These are phyloP conservation scores for Medicago ruthenica DNA, from an alignment of 306 rosid species.

Conservation along the genomic window DNA sequence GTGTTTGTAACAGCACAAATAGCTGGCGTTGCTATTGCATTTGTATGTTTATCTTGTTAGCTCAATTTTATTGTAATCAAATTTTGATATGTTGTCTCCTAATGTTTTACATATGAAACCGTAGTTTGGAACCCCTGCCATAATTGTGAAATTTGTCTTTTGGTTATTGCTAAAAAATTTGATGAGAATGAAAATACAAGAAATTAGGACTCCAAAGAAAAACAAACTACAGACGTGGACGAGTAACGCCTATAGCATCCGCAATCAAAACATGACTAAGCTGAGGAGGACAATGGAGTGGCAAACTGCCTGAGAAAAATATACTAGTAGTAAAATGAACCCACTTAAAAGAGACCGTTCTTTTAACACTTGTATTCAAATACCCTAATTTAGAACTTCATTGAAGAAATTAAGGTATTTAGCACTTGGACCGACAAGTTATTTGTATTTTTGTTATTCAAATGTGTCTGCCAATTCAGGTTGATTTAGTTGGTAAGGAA, in stretches of 20 bases:
- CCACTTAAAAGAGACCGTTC: not conserved
- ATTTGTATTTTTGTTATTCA: not conserved
- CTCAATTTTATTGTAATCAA: constrained; percentile 14
- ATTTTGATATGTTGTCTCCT: not conserved
- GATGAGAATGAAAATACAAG: no score
- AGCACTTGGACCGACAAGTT: not conserved
- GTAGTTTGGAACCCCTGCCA: not conserved
- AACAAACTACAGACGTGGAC: no score
- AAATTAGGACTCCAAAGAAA: no score
- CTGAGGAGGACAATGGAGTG: no score
- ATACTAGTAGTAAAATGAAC: not conserved
- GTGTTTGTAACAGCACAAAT: constrained; percentile 41
- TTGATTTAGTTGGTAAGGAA: no score
- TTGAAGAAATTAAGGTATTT: not conserved
- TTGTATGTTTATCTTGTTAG: constrained; percentile 19
- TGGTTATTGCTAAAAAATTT: no score
- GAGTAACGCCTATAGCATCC: no score
- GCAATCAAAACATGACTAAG: no score
- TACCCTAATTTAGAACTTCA: not conserved
- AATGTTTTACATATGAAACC: not conserved
- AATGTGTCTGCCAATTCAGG: not conserved
- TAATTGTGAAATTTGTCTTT: no score
- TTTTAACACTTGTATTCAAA: not conserved
- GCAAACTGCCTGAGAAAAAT: not conserved
- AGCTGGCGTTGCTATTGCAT: constrained; percentile 29